phyloP scores from a whole-genome alignment of 1,284 basidiomycete species.

The Tilletia walkeri region DNA sequence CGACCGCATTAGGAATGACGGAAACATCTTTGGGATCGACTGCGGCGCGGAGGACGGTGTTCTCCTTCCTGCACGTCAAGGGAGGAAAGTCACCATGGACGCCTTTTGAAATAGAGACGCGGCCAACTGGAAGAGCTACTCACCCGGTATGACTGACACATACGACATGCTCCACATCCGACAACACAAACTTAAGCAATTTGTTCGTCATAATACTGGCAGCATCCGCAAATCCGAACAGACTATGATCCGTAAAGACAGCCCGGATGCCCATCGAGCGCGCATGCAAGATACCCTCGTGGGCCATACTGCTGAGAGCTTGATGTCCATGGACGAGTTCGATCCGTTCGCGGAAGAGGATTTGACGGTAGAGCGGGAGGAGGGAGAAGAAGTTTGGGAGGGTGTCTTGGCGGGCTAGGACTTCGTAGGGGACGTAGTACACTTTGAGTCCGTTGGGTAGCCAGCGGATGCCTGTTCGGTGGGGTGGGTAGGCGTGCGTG shows the following conservation, averaged over 20 bases:
- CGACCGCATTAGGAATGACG: constrained; percentile 85
- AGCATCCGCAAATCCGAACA: constrained; percentile 94
- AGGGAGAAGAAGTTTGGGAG: constrained; percentile 91
- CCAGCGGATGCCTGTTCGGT: constrained; percentile 84
- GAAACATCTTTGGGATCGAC: constrained; percentile 44
- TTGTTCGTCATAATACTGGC: constrained; percentile 97
- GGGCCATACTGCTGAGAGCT: constrained; percentile 80
- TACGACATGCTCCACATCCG: constrained; percentile 88
- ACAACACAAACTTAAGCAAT: constrained; percentile 77
- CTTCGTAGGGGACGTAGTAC: constrained; percentile 85
- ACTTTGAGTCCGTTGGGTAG: constrained; percentile 81
- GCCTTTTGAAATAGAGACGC: neutral
- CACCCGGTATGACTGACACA: constrained; percentile 97
- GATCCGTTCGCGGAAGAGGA: constrained; percentile 81
- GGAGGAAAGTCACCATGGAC: too few relatives aligned
- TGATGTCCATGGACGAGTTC: constrained; percentile 89
- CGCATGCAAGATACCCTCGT: constrained; percentile 87
- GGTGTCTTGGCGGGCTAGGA: constrained; percentile 71
- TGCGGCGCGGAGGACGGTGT: constrained; percentile 83
- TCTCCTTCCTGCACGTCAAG: constrained; percentile 64
- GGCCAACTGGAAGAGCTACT: constrained; percentile 37
- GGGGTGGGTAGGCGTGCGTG: constrained; percentile 82
- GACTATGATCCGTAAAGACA: constrained; percentile 93
- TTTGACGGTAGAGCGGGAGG: constrained; percentile 83
- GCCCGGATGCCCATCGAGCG: constrained; percentile 65